Conservation (phyloP, 306 rosid species). For the Lablab purpureus region DNA sequence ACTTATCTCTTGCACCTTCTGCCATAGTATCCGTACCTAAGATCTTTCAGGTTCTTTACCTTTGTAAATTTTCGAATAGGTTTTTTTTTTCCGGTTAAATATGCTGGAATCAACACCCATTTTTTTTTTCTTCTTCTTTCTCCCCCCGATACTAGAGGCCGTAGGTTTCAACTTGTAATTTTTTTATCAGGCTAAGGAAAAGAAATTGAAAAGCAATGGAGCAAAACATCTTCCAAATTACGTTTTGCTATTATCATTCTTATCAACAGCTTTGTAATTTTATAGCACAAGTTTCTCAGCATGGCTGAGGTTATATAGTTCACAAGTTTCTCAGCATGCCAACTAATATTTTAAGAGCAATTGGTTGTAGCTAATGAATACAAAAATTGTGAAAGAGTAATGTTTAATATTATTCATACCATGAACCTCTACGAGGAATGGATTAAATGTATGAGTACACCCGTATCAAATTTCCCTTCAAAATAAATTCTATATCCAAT, state of each 20-base stretch:
- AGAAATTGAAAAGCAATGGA: slow-evolving; percentile 54
- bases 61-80: slow-evolving; percentile 55
- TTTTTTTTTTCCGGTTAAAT: slow-evolving; percentile 6
- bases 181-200: slow-evolving; percentile 52
- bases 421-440: background rate
- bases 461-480: no score
- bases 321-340: no score
- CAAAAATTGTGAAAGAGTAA: background rate
- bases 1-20: slow-evolving; percentile 35
- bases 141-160: slow-evolving; percentile 44
- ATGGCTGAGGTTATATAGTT: background rate
- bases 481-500: no score
- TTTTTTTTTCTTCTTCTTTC: background rate
- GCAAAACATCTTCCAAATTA: slow-evolving; percentile 38
- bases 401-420: background rate
- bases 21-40: slow-evolving; percentile 32
- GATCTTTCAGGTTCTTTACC: slow-evolving; percentile 48
- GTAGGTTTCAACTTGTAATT: slow-evolving; percentile 57
- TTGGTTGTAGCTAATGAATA: background rate
- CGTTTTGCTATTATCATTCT: slow-evolving; percentile 18
- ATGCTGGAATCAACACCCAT: slow-evolving; percentile 42
- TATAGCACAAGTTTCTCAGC: background rate
- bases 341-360: background rate
- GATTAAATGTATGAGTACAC: background rate
- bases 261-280: slow-evolving; percentile 3